Conservation (phyloP, 805 yeast genomes). For the Isabelozyma pseudorhagii region DNA sequence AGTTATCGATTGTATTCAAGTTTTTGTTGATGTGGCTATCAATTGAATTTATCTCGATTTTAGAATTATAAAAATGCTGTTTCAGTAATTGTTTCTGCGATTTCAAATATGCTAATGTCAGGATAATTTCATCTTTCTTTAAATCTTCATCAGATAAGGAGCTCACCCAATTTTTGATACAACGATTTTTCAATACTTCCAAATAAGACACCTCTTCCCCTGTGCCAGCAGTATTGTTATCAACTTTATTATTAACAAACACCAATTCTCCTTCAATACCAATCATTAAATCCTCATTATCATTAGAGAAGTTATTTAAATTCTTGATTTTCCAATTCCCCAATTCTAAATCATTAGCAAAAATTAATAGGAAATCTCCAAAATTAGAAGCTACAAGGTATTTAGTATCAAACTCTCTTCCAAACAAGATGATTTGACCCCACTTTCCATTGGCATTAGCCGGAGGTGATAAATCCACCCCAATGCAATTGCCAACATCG, state of each 20-base stretch:
- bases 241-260: conserved; percentile 57
- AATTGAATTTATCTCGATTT: conserved; percentile 16
- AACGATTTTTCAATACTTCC: conserved; percentile 35
- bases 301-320: conserved; percentile 35
- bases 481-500: conserved; percentile 87
- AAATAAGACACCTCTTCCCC: conserved; percentile 34
- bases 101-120: background rate
- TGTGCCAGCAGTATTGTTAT: conserved; percentile 17
- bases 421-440: conserved; percentile 92
- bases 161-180: conserved; percentile 31
- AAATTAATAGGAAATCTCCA: conserved; percentile 80
- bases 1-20: conserved; percentile 19
- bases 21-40: conserved; percentile 31
- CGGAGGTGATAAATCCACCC: conserved; percentile 72
- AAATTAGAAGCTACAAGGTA: conserved; percentile 82
- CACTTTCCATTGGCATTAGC: conserved; percentile 58
- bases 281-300: conserved; percentile 53
- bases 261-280: conserved; percentile 74
- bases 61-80: conserved; percentile 13
- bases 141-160: conserved; percentile 11
- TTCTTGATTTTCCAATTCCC: conserved; percentile 76
- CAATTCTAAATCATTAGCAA: conserved; percentile 83
- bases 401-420: conserved; percentile 90
- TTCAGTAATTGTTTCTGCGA: background rate
- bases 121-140: background rate